A percentile compares a stretch with the other conserved stretches of the same genome.
Conservation (phyloP, 495 filamentous ascomycete genomes). For the Aspergillus saccharolyticus region DNA sequence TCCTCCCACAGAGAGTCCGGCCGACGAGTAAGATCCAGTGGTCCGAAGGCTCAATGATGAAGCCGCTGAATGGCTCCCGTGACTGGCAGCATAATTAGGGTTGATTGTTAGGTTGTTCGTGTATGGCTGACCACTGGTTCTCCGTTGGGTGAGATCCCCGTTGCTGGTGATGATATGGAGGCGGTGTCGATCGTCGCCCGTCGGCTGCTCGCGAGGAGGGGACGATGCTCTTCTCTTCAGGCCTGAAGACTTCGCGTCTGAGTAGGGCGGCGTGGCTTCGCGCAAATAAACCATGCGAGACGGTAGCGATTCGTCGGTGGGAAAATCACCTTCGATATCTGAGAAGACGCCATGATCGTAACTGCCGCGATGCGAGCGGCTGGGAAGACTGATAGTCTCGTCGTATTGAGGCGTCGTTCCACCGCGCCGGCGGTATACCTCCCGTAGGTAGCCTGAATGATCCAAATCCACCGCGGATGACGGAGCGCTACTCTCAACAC, state of each 20-base stretch:
- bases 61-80: conserved; percentile 66
- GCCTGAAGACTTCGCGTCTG: conserved; percentile 44
- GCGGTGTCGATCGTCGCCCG: conserved; percentile 58
- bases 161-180: conserved; percentile 52
- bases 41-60: conserved; percentile 66
- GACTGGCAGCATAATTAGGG: conserved; percentile 52
- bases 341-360: conserved; percentile 58
- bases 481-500: conserved; percentile 45
- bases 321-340: conserved; percentile 61
- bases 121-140: conserved; percentile 55
- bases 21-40: conserved; percentile 68
- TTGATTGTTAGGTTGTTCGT: conserved; percentile 54
- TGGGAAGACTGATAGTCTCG: conserved; percentile 42
- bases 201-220: conserved; percentile 70
- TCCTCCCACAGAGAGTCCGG: conserved; percentile 56
- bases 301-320: conserved; percentile 59
- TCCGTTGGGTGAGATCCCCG: conserved; percentile 62
- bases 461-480: conserved; percentile 42
- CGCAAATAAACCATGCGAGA: conserved; percentile 58
- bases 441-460: conserved; percentile 27
- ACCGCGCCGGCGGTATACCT: conserved; percentile 32
- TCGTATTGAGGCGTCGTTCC: conserved; percentile 45
- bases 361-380: conserved; percentile 53
- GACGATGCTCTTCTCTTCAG: conserved; percentile 80
- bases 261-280: conserved; percentile 44